phyloP scores from a whole-genome alignment of 2,329 filamentous ascomycete species.

The Diaporthe destruens region DNA sequence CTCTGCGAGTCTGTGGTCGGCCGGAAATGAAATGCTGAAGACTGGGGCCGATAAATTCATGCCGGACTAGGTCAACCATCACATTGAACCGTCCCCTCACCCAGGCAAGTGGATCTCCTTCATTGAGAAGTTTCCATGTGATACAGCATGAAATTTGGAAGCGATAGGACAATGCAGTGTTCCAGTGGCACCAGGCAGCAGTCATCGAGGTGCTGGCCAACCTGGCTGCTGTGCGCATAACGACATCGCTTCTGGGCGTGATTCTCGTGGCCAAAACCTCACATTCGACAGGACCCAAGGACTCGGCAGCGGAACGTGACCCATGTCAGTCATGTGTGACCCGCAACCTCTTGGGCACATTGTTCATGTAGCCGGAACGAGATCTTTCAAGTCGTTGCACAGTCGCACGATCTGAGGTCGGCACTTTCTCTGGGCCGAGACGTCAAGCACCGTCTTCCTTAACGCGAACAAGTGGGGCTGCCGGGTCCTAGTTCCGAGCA shows the following conservation, averaged over 20 bases:
- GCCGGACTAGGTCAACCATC: constrained; percentile 17
- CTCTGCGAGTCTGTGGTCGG: neutral
- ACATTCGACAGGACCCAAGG: constrained; percentile 17
- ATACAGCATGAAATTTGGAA: constrained; percentile 3
- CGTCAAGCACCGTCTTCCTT: neutral
- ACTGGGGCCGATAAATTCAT: constrained; percentile 24
- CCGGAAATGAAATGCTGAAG: constrained; percentile 3
- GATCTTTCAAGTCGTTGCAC: neutral
- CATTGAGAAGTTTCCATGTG: constrained; percentile 11
- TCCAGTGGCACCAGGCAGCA: constrained; percentile 30
- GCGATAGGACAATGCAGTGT: neutral
- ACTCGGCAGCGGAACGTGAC: constrained; percentile 9
- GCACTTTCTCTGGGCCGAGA: neutral
- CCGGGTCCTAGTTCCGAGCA: neutral
- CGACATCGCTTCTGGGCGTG: neutral
- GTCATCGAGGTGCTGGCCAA: neutral
- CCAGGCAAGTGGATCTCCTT: constrained; percentile 7
- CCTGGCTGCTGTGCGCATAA: neutral
- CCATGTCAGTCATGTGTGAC: constrained; percentile 1
- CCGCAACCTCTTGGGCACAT: neutral
- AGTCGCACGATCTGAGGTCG: neutral
- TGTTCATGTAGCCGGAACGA: neutral
- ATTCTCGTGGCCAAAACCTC: constrained; percentile 3
- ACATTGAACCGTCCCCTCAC: constrained; percentile 2
- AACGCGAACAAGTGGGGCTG: neutral